Conservation (phyloP, 306 rosid species). For the Casuarina cunninghamiana region DNA sequence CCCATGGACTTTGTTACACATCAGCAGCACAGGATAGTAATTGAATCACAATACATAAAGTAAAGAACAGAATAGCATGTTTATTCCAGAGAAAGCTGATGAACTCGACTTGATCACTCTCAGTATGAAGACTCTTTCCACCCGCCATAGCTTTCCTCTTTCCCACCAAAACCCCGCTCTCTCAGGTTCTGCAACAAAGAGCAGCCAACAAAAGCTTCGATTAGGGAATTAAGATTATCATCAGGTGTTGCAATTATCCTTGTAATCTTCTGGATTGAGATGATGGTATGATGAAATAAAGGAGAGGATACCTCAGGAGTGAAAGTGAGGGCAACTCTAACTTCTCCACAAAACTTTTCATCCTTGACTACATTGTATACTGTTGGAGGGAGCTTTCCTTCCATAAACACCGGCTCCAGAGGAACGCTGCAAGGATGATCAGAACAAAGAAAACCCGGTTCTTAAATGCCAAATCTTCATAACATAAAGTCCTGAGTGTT, state of each 20-base stretch:
- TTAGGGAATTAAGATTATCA: neutral
- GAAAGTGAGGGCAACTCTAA: conserved; percentile 56
- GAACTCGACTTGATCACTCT: conserved; percentile 3
- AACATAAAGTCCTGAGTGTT: neutral
- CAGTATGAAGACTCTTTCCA: conserved; percentile 57
- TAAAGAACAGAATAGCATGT: neutral
- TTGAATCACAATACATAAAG: neutral
- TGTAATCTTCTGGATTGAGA: neutral
- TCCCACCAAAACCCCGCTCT: neutral
- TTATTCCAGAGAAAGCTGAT: neutral
- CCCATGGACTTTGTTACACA: neutral
- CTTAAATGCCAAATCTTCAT: neutral
- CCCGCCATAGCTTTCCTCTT: conserved; percentile 53
- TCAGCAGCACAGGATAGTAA: neutral
- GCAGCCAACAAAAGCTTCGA: neutral
- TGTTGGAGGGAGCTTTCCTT: conserved; percentile 53
- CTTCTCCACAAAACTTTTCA: conserved; percentile 52
- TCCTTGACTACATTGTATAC: conserved; percentile 64
- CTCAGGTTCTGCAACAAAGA: conserved; percentile 2
- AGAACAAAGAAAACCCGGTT: neutral
- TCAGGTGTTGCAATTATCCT: neutral
- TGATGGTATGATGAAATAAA: neutral
- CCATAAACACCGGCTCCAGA: conserved; percentile 43
- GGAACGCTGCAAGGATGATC: conserved; percentile 47
- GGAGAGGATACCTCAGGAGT: conserved; percentile 31